A percentile compares a stretch with the other conserved stretches of the same genome.
These are phyloP conservation scores for Penicillium salamii DNA, from an alignment of 495 filamentous ascomycete species.

Conservation along the genomic window DNA sequence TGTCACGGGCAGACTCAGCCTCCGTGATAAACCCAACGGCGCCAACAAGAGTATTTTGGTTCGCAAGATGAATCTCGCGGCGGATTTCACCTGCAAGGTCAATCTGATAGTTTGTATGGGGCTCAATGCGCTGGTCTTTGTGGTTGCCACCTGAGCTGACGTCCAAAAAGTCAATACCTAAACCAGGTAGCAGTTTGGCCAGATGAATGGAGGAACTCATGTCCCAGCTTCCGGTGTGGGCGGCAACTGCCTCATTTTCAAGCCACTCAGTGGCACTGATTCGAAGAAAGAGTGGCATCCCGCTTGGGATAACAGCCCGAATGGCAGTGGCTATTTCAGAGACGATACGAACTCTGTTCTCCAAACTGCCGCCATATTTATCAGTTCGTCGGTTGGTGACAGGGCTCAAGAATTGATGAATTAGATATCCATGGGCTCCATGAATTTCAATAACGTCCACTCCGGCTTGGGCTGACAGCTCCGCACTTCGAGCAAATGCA, in stretches of 20 bases:
- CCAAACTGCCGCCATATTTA: constrained; percentile 57
- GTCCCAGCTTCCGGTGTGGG: constrained; percentile 58
- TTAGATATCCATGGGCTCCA: constrained; percentile 65
- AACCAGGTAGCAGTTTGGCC: constrained; percentile 59
- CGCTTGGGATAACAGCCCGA: constrained; percentile 55
- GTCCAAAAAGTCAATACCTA: constrained; percentile 74
- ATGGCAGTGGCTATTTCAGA: constrained; percentile 52
- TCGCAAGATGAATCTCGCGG: constrained; percentile 51
- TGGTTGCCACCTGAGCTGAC: constrained; percentile 69
- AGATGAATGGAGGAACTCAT: constrained; percentile 59
- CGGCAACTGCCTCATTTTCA: constrained; percentile 47
- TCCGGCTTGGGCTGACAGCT: constrained; percentile 61
- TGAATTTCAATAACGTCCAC: constrained; percentile 65
- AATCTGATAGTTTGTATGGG: constrained; percentile 58
- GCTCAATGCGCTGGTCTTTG: constrained; percentile 54
- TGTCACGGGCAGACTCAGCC: constrained; percentile 54
- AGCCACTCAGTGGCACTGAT: constrained; percentile 75
- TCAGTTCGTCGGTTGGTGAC: constrained; percentile 61
- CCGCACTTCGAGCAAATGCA: constrained; percentile 59
- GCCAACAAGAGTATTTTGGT: constrained; percentile 58
- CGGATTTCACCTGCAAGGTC: constrained; percentile 60
- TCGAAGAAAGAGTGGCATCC: constrained; percentile 65
- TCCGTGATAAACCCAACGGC: constrained; percentile 72
- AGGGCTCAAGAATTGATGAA: constrained; percentile 62
- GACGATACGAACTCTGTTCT: constrained; percentile 56